phyloP scores from a whole-genome alignment of 2,329 filamentous ascomycete genomes.

The Stachybotrys chlorohalonatus region DNA sequence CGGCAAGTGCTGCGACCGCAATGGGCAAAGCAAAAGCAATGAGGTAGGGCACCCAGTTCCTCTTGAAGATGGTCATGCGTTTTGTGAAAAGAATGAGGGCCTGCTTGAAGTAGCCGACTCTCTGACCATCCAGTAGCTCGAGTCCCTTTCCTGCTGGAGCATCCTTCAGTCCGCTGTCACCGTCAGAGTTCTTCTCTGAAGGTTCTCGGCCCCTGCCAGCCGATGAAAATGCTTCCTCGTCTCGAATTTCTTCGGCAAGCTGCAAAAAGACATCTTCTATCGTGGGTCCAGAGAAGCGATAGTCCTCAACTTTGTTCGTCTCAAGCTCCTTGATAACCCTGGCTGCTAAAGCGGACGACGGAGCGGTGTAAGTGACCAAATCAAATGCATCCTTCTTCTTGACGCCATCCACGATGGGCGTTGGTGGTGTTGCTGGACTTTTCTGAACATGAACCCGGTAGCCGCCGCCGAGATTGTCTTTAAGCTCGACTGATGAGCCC shows the following conservation, averaged over 20 bases:
- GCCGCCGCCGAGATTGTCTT: conserved; percentile 71
- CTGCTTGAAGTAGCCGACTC: conserved; percentile 62
- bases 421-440: conserved; percentile 35
- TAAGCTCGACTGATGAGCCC: conserved; percentile 79
- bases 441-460: conserved; percentile 73
- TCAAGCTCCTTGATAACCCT: conserved; percentile 64
- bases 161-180: conserved; percentile 13
- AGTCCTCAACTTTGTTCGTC: conserved; percentile 57
- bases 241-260: conserved; percentile 68
- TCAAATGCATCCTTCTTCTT: conserved; percentile 55
- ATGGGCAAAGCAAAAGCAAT: conserved; percentile 72
- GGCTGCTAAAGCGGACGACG: conserved; percentile 61
- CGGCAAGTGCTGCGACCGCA: conserved; percentile 68
- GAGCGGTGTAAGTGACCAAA: conserved; percentile 62
- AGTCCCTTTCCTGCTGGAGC: conserved; percentile 19
- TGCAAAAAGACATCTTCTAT: conserved; percentile 90
- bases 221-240: conserved; percentile 30
- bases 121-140: conserved; percentile 57
- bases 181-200: conserved; percentile 13
- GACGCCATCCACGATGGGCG: conserved; percentile 45
- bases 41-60: conserved; percentile 69
- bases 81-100: conserved; percentile 69
- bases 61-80: conserved; percentile 64
- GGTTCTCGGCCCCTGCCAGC: conserved; percentile 9
- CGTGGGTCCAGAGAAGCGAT: conserved; percentile 79